phyloP scores from a whole-genome alignment of 306 rosid species.

The Clitoria ternatea region DNA sequence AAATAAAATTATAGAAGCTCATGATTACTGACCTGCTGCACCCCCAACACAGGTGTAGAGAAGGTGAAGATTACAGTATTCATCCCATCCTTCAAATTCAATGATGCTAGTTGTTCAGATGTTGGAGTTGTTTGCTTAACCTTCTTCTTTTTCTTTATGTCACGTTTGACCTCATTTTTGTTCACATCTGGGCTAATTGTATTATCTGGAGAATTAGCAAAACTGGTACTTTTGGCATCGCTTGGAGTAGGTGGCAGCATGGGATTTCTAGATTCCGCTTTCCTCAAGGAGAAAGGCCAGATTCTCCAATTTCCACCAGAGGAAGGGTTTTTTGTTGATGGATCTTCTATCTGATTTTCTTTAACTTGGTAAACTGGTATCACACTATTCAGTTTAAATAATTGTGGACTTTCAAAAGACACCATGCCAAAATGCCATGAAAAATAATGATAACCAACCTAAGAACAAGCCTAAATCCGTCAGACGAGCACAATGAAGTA shows the following conservation, averaged over 20 bases:
- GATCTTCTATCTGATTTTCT: conserved; percentile 59
- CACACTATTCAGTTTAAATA: conserved; percentile 28
- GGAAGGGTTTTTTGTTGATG: conserved; percentile 34
- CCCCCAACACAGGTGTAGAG: conserved; percentile 68
- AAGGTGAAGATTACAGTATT: conserved; percentile 78
- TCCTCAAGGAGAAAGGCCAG: conserved; percentile 76
- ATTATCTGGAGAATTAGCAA: conserved; percentile 42
- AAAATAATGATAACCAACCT: conserved; percentile 29
- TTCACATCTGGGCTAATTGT: conserved; percentile 22
- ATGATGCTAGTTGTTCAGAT: conserved; percentile 84
- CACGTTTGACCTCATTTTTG: conserved; percentile 28
- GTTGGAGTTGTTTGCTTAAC: conserved; percentile 62
- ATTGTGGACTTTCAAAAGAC: conserved; percentile 28
- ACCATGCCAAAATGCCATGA: conserved; percentile 35
- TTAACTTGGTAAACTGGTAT: conserved; percentile 41
- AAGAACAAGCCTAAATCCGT: conserved; percentile 31
- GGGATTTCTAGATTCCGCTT: conserved; percentile 38
- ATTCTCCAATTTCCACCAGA: conserved; percentile 67
- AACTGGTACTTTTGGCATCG: conserved; percentile 32
- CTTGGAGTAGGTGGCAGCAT: conserved; percentile 27
- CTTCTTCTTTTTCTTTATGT: conserved; percentile 37
- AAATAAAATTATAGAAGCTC: conserved; percentile 12
- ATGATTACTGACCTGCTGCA: conserved; percentile 57
- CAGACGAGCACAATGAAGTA: conserved; percentile 23
- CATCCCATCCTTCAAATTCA: conserved; percentile 83